phyloP scores from a whole-genome alignment of 768 basidiomycete genomes.

The Leccinum boreale region DNA sequence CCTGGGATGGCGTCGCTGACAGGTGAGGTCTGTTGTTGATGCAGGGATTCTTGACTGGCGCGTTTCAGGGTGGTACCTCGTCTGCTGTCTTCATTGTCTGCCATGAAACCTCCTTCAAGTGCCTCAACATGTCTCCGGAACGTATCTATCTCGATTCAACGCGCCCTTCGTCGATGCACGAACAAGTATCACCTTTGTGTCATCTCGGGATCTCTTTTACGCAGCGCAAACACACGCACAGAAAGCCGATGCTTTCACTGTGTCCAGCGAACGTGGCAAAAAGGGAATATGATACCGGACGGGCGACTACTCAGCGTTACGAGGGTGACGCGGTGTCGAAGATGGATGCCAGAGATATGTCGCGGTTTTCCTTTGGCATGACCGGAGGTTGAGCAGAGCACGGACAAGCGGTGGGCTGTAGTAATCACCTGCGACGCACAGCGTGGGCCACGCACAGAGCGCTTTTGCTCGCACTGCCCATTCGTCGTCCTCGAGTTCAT shows the following conservation, averaged over 20 bases:
- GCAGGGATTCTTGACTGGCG: slow-evolving; percentile 8
- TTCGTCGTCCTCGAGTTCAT: slow-evolving; percentile 23
- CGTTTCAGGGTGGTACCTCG: slow-evolving; percentile 14
- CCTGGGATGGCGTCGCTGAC: slow-evolving; percentile 20
- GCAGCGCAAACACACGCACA: slow-evolving; percentile 18
- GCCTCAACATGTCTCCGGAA: slow-evolving; percentile 53
- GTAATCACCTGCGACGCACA: slow-evolving; percentile 1
- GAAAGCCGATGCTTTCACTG: slow-evolving; percentile 26
- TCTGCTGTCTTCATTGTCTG: slow-evolving; percentile 26
- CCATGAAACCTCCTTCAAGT: slow-evolving; percentile 37
- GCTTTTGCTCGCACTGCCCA: slow-evolving; percentile 26
- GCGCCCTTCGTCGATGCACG: slow-evolving; percentile 25
- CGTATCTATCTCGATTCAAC: slow-evolving; percentile 32
- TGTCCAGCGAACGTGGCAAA: slow-evolving; percentile 19
- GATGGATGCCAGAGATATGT: slow-evolving; percentile 45
- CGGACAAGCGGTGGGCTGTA: slow-evolving; percentile 31
- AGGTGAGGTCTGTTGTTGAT: slow-evolving; percentile 9
- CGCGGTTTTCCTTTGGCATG: slow-evolving; percentile 37
- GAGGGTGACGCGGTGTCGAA: slow-evolving; percentile 6
- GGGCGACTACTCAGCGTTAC: slow-evolving; percentile 34
- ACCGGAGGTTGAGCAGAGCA: slow-evolving; percentile 37
- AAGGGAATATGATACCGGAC: slow-evolving; percentile 49
- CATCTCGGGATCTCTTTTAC: slow-evolving; percentile 50
- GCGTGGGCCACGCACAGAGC: slow-evolving; percentile 37
- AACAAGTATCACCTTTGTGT: slow-evolving; percentile 47